A percentile compares a stretch with the other conserved stretches of the same genome.
These are phyloP conservation scores for Phialophora tarda DNA, from an alignment of 2,329 filamentous ascomycete genomes.

Conservation along the genomic window DNA sequence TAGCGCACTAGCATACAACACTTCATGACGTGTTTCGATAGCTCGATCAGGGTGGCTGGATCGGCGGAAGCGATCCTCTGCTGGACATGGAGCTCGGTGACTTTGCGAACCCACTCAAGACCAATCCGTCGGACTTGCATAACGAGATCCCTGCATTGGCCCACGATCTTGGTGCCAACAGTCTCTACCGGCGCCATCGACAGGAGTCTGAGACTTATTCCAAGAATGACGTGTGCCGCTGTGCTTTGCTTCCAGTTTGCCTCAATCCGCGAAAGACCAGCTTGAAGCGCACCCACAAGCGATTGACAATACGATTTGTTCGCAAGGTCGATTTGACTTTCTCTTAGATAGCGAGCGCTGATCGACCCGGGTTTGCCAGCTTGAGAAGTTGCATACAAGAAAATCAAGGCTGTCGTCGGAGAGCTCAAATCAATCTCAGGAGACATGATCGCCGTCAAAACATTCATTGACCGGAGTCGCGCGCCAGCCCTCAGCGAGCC, in stretches of 20 bases:
- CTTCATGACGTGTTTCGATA: constrained; percentile 47
- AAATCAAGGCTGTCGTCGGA: constrained; percentile 53
- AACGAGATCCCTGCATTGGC: constrained; percentile 49
- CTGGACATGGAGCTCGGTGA: constrained; percentile 18
- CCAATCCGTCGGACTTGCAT: constrained; percentile 42
- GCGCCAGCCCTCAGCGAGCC: constrained; percentile 55
- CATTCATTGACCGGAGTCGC: constrained; percentile 62
- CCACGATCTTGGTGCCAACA: background rate
- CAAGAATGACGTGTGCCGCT: constrained; percentile 50
- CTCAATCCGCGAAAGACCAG: constrained; percentile 46
- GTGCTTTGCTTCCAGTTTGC: constrained; percentile 60
- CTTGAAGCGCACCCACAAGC: constrained; percentile 46
- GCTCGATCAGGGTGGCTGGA: constrained; percentile 41
- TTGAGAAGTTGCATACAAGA: constrained; percentile 59
- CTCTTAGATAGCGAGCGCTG: constrained; percentile 26
- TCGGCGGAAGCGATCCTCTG: constrained; percentile 41
- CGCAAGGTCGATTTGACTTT: constrained; percentile 40
- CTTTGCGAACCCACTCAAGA: constrained; percentile 29
- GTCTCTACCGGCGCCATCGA: constrained; percentile 43
- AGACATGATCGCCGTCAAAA: constrained; percentile 57
- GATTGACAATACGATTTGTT: constrained; percentile 38
- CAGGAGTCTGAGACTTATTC: constrained; percentile 52
- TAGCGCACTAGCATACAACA: constrained; percentile 52
- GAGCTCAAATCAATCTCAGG: constrained; percentile 60
- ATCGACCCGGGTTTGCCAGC: constrained; percentile 46